Evolutionary conservation across 2,329 filamentous ascomycete genomes (phyloP).

Genomic region (Fusarium nurragi): DNA sequence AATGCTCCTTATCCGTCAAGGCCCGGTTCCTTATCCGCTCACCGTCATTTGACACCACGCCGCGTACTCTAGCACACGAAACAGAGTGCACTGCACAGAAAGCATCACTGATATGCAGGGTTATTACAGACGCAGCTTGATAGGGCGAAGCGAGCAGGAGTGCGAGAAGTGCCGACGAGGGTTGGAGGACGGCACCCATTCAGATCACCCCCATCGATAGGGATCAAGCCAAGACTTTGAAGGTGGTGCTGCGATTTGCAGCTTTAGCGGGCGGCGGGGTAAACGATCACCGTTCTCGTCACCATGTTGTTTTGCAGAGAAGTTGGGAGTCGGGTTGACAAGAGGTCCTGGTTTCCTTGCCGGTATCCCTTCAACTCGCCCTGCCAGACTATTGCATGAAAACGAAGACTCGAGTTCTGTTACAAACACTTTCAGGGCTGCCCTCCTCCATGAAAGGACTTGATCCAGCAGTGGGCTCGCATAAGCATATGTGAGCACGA

Average conservation of each 20-base stretch:
- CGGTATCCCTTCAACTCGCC: background rate
- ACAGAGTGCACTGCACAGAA: constrained; percentile 13
- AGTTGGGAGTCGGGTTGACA: background rate
- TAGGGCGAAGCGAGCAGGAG: constrained; percentile 29
- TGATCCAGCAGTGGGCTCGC: constrained; percentile 15
- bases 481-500: constrained; percentile 32
- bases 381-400: too few relatives aligned
- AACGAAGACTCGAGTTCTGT: background rate
- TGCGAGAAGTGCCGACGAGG: constrained; percentile 39
- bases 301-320: background rate
- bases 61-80: constrained; percentile 21
- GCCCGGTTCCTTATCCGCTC: constrained; percentile 28
- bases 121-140: constrained; percentile 19
- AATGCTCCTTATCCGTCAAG: constrained; percentile 11
- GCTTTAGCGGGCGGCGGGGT: constrained; percentile 6
- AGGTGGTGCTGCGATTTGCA: constrained; percentile 27
- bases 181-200: constrained; percentile 31
- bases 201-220: constrained; percentile 25
- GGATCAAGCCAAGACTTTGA: constrained; percentile 31
- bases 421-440: background rate
- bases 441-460: constrained; percentile 15
- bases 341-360: background rate
- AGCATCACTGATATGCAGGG: constrained; percentile 37
- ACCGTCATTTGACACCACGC: constrained; percentile 44
- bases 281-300: constrained; percentile 24